Base-by-base conservation (phyloP, 768 basidiomycete genomes). In the Kwoniella dendrophila region DNA sequence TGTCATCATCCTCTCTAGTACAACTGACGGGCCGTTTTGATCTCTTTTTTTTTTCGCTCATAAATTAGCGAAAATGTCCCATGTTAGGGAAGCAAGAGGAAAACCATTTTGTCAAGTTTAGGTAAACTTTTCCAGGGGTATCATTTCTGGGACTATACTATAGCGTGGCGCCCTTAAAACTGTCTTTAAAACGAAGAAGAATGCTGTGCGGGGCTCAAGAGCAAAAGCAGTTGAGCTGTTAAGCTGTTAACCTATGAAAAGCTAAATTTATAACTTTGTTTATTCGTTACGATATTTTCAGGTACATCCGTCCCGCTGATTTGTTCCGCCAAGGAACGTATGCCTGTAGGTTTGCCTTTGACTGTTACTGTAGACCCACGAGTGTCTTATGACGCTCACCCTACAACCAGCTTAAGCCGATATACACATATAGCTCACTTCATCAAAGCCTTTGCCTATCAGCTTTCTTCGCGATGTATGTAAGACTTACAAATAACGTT, bases 301-400 rank as follows among this genome's bases (percentile, higher is more conserved):
- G 45, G 41, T 43, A 43, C 41, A 43, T 30, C 30, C n/a, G 30
- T 51, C 49, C 49, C 49, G 49, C 49, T 51, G 11, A 26, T 51
- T 26, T 33, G 30, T 32, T 51, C 49, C 49, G 49, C 49, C 49
- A 32, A 51, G 49, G 49, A 32, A 51, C 49, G 24, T n/a, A n/a
- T n/a, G n/a, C n/a, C n/a, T n/a, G n/a, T n/a, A n/a, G n/a, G n/a
- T n/a, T n/a, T n/a, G n/a, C n/a, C n/a, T n/a, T n/a, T n/a, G n/a
- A n/a, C n/a, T n/a, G n/a, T n/a, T n/a, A n/a, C n/a, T n/a, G n/a
- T n/a, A n/a, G n/a, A n/a, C n/a, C n/a, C n/a, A n/a, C n/a, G n/a
- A n/a, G n/a, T n/a, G n/a, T n/a, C n/a, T n/a, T n/a, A n/a, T n/a
- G n/a, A n/a, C n/a, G n/a, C n/a, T n/a, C n/a, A n/a, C n/a, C n/a